Evolutionary conservation across 208 protist species (phyloP).

Genomic region (Pavlovales sp.): DNA sequence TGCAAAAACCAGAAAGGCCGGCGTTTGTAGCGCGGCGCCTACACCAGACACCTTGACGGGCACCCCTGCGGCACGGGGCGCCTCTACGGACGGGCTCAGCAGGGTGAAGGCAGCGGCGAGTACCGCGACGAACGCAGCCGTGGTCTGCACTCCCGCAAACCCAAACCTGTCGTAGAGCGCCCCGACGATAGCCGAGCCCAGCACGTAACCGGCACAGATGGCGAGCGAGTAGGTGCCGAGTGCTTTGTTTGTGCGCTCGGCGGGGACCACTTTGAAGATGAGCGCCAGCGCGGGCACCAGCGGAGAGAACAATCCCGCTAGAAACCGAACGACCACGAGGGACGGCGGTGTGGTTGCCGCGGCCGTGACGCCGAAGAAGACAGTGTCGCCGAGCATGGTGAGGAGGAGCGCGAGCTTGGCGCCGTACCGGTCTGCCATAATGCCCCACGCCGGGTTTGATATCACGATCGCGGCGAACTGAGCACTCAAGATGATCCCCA

Average conservation of each 20-base stretch:
- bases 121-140: not conserved
- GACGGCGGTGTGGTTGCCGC: not conserved
- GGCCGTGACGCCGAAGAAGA: not conserved
- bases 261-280: not conserved
- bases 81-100: not conserved
- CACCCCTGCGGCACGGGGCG: too few species aligned
- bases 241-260: not conserved
- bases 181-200: not conserved
- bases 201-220: not conserved
- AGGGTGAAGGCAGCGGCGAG: not conserved
- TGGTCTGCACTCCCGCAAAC: not conserved
- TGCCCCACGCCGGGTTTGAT: not conserved
- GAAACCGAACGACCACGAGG: not conserved
- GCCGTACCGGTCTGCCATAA: not conserved
- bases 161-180: not conserved
- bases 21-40: not conserved
- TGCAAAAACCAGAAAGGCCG: not conserved
- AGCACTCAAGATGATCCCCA: not conserved
- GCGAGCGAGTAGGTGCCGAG: not conserved
- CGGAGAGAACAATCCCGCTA: not conserved
- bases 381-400: not conserved
- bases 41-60: not conserved
- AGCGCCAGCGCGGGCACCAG: not conserved
- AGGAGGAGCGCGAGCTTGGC: not conserved
- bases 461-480: conserved; percentile 6